Evolutionary conservation across 2,329 filamentous ascomycete species (phyloP).

Genomic region (Exophiala sp.): DNA sequence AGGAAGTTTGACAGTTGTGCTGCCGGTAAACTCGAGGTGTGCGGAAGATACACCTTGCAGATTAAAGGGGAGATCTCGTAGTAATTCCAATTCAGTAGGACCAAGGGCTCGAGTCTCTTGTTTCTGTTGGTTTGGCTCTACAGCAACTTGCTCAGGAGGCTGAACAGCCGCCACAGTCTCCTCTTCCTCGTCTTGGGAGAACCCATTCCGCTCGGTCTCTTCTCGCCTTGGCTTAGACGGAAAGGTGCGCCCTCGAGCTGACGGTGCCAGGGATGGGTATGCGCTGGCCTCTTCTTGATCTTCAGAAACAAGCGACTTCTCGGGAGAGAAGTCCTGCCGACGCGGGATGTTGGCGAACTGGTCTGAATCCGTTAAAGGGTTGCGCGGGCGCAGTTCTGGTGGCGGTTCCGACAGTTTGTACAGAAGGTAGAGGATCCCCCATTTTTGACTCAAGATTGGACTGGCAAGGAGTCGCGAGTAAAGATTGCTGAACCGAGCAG

Average conservation of each 20-base stretch:
- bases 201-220: constrained; percentile 2
- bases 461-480: constrained; percentile 85
- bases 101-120: constrained; percentile 6
- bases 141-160: neutral
- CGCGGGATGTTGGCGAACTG: constrained; percentile 29
- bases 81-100: constrained; percentile 59
- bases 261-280: neutral
- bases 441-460: constrained; percentile 90
- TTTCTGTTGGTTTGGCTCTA: constrained; percentile 7
- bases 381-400: constrained; percentile 39
- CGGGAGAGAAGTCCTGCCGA: constrained; percentile 10
- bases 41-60: constrained; percentile 86
- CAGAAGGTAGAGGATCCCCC: constrained; percentile 89
- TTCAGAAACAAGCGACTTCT: constrained; percentile 10
- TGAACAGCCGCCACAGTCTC: neutral
- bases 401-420: constrained; percentile 71
- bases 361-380: constrained; percentile 39
- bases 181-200: constrained; percentile 6
- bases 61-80: constrained; percentile 83
- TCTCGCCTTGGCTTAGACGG: constrained; percentile 4
- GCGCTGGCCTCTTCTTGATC: constrained; percentile 13
- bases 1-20: constrained; percentile 68
- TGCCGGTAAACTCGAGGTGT: constrained; percentile 67
- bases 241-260: constrained; percentile 1
- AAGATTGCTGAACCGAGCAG: constrained; percentile 79